Percentiles rank a stretch among this genome's conserved stretches.
phyloP scores from a whole-genome alignment of 352 stramenopile genomes.

The Phytophthora niederhauseri region DNA sequence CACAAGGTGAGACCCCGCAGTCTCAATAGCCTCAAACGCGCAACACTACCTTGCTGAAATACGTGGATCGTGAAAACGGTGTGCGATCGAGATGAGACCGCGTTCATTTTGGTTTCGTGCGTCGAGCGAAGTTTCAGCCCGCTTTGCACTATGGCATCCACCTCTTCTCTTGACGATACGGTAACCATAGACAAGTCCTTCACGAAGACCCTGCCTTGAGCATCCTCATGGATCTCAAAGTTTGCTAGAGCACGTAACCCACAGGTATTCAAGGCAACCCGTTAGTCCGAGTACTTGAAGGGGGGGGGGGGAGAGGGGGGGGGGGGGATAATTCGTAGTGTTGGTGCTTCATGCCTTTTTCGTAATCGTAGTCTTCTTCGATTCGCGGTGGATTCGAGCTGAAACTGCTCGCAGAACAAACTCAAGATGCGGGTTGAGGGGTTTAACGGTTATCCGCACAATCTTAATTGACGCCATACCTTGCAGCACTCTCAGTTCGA shows the following conservation, averaged over 20 bases:
- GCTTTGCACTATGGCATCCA: slow-evolving; percentile 83
- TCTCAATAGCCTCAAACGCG: neutral
- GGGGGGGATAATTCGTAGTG: neutral
- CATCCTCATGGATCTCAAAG: slow-evolving; percentile 94
- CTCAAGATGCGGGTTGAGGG: neutral
- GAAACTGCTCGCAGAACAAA: slow-evolving; percentile 43
- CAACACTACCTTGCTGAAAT: slow-evolving; percentile 73
- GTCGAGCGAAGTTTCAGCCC: slow-evolving; percentile 90
- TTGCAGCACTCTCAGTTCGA: slow-evolving; percentile 67
- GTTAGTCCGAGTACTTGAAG: neutral
- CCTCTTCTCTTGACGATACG: slow-evolving; percentile 87
- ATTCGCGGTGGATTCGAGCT: slow-evolving; percentile 51
- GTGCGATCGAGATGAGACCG: slow-evolving; percentile 87
- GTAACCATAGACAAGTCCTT: slow-evolving; percentile 93
- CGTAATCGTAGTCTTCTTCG: slow-evolving; percentile 86
- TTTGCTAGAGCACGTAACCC: slow-evolving; percentile 47
- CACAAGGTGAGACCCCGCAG: neutral
- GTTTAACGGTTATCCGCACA: neutral
- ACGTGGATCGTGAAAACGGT: slow-evolving; percentile 90
- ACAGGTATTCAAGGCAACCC: slow-evolving; percentile 1
- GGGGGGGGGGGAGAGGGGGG: no score
- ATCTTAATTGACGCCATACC: slow-evolving; percentile 27
- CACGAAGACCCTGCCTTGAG: slow-evolving; percentile 93
- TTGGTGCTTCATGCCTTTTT: slow-evolving; percentile 53
- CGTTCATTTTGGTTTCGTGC: slow-evolving; percentile 94